phyloP scores from a whole-genome alignment of 2,329 filamentous ascomycete genomes.

The Macrophomina pseudophaseolina region DNA sequence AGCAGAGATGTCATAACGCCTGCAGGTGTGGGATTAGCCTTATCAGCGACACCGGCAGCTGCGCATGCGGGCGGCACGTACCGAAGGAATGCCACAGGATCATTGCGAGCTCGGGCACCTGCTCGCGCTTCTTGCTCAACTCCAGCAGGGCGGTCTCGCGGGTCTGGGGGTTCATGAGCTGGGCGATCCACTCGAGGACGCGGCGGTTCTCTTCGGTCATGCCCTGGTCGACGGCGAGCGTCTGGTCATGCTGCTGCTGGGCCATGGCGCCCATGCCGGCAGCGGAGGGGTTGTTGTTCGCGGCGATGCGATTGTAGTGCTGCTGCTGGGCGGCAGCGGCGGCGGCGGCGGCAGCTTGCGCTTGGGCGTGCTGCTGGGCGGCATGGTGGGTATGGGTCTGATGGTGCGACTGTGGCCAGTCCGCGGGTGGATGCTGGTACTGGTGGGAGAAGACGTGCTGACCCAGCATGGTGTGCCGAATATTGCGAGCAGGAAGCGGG shows the following conservation, averaged over 20 bases:
- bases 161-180: constrained; percentile 84
- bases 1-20: constrained; percentile 97
- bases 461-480: constrained; percentile 48
- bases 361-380: constrained; percentile 55
- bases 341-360: constrained; percentile 57
- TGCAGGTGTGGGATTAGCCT: constrained; percentile 47
- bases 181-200: constrained; percentile 91
- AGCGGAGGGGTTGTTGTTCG: constrained; percentile 62
- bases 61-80: constrained; percentile 53
- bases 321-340: constrained; percentile 56
- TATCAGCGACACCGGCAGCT: constrained; percentile 27
- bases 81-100: constrained; percentile 99
- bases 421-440: constrained; percentile 58
- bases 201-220: constrained; percentile 89
- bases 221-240: constrained; percentile 47
- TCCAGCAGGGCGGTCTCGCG: constrained; percentile 91
- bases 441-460: constrained; percentile 69
- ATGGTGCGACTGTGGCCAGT: constrained; percentile 56
- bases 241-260: constrained; percentile 40
- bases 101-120: constrained; percentile 92
- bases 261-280: constrained; percentile 43
- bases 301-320: constrained; percentile 76
- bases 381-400: constrained; percentile 45
- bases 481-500: constrained; percentile 24
- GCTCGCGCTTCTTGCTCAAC: constrained; percentile 97